These are phyloP conservation scores for Marasmius fiardii DNA, from an alignment of 1,284 basidiomycete genomes.

Conservation along the genomic window DNA sequence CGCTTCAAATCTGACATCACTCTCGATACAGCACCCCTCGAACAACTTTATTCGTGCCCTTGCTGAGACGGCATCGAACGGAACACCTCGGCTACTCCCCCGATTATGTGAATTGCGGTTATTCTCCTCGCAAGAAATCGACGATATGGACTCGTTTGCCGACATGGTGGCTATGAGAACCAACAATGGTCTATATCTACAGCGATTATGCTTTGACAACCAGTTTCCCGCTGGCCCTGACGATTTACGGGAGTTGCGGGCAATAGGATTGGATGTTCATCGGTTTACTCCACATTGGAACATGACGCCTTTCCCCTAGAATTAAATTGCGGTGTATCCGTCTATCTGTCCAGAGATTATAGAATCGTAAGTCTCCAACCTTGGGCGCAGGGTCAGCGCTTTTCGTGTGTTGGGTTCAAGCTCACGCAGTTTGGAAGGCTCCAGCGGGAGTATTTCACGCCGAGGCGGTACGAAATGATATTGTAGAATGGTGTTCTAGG, in stretches of 20 bases:
- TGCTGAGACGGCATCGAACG: not conserved
- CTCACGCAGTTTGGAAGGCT: too few relatives aligned
- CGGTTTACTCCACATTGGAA: not conserved
- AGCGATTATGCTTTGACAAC: not conserved
- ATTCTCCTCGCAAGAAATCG: not conserved
- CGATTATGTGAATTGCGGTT: not conserved
- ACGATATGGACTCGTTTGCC: not conserved
- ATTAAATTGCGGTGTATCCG: too few relatives aligned
- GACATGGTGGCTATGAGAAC: not conserved
- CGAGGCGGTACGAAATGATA: too few relatives aligned
- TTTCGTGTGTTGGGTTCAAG: too few relatives aligned
- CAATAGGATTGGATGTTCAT: not conserved
- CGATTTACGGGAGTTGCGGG: not conserved
- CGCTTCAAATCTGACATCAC: not conserved
- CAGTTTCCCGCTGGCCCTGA: not conserved
- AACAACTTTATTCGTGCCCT: not conserved
- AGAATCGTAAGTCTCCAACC: too few relatives aligned
- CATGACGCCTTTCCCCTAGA: not conserved
- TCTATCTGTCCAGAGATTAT: too few relatives aligned
- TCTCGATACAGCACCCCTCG: not conserved
- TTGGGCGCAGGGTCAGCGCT: too few relatives aligned
- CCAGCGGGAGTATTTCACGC: too few relatives aligned
- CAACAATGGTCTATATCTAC: not conserved
- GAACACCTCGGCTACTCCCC: not conserved
- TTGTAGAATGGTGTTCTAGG: too few relatives aligned